Base-by-base conservation (phyloP, 805 yeast genomes). In the Candida dendrica region DNA sequence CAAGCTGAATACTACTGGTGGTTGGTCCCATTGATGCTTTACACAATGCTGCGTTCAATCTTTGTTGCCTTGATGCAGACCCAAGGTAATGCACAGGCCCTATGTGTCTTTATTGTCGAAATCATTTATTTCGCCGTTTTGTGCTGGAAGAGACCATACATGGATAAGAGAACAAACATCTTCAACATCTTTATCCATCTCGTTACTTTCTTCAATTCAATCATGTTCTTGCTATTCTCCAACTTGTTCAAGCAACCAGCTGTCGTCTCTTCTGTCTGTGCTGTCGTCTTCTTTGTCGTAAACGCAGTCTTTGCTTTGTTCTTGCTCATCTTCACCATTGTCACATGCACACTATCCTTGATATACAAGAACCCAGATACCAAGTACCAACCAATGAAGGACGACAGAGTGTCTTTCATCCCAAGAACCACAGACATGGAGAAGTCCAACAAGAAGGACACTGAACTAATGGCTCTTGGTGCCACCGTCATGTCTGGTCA, bases 381-480 rank as follows among this genome's bases (percentile, higher is more conserved):
- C 9, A 77, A 95, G 53, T 93, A 93, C 68, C 91, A 88, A 66
- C 98, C 96, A 47, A 84, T 91, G 84, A 84, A 84, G 53, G 98
- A 93, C 63, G 98, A 93, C 59, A 79, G 98, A 60, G 93, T 85
- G 40, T 85, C 96, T n/a, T 93, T 93, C 61, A 85, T 93, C 58
- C 90, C 90, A 47, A 73, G 81, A 54, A 69, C 58, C 1, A 44
- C 46, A 4, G 58, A 50, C 1, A 43, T 49, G 45, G 59, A 51
- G 36, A 51, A 52, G 34, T 34, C 49, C 1, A 53, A 52, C 22
- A 51, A 53, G 46, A 48, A 55, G 40, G 61, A 54, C 38, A 56
- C 58, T n/a, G 61, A 55, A 42, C 33, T 53, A 14, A 42, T 55
- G 34, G 60, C 58, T 2, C 41, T 56, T 5, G 61, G 60, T 40